These are phyloP conservation scores for Platismatia glauca DNA, from an alignment of 495 filamentous ascomycete genomes.

Conservation along the genomic window DNA sequence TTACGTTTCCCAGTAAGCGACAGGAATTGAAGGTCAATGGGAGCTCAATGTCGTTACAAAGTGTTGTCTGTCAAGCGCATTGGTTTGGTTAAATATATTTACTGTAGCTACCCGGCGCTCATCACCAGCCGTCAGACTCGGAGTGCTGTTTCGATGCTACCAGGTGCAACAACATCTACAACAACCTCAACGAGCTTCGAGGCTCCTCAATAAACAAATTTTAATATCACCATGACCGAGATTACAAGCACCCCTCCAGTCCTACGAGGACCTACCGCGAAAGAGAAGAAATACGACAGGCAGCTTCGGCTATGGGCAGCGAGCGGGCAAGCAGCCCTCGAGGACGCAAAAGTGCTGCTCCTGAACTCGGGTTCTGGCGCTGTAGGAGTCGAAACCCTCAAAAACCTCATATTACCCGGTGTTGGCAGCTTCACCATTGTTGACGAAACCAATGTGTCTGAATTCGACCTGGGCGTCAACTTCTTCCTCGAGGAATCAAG, in stretches of 20 bases:
- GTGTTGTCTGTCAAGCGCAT: not conserved
- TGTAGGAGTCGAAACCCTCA: constrained; percentile 84
- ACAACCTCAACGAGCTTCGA: not conserved
- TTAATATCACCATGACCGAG: constrained; percentile 16
- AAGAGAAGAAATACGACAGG: constrained; percentile 91
- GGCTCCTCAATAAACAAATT: not conserved
- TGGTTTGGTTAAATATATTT: not conserved
- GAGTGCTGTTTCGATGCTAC: no score
- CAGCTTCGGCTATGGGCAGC: constrained; percentile 95
- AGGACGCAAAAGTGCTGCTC: constrained; percentile 79
- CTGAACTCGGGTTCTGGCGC: constrained; percentile 68
- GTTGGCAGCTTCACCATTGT: constrained; percentile 93
- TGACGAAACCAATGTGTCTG: constrained; percentile 65
- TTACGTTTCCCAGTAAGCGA: no score
- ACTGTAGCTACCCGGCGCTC: not conserved
- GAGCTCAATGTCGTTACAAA: not conserved
- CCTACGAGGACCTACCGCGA: constrained; percentile 54
- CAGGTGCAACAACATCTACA: no score
- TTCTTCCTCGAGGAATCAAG: constrained; percentile 84
- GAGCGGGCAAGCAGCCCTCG: constrained; percentile 79
- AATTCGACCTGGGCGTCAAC: constrained; percentile 85
- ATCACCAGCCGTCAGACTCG: not conserved
- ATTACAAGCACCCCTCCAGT: constrained; percentile 19
- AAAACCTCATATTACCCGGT: constrained; percentile 91
- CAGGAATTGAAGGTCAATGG: not conserved